Conservation (phyloP, 2,329 filamentous ascomycete genomes). For the Dryadomyces sulphureus region DNA sequence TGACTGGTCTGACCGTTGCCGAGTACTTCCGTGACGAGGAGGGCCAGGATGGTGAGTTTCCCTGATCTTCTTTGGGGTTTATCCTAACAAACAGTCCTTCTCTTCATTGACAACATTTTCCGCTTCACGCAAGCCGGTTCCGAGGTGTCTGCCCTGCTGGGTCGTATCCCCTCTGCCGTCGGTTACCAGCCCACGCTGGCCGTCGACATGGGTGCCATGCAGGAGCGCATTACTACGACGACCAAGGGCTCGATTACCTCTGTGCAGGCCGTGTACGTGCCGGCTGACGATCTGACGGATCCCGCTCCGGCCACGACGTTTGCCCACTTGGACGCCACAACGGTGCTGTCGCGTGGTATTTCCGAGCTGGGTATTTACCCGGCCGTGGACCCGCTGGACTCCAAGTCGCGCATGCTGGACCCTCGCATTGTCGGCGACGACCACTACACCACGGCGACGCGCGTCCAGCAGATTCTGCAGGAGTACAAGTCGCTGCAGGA, state of each 20-base stretch:
- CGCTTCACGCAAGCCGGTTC: constrained; percentile 99
- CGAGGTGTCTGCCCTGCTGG: constrained; percentile 96
- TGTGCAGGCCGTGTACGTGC: constrained; percentile 99
- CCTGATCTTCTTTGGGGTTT: neutral
- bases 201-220: constrained; percentile 98
- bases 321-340: constrained; percentile 99
- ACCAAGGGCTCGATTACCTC: constrained; percentile 99
- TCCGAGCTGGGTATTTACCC: constrained; percentile 99
- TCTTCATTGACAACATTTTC: constrained; percentile 99
- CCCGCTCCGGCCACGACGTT: constrained; percentile 98
- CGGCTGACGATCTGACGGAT: constrained; percentile 99
- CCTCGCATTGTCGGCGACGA: constrained; percentile 96
- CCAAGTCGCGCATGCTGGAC: constrained; percentile 98
- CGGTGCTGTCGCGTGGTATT: constrained; percentile 99
- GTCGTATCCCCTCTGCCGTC: constrained; percentile 99
- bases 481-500: constrained; percentile 99
- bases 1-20: constrained; percentile 71
- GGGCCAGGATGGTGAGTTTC: constrained; percentile 67
- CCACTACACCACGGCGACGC: constrained; percentile 88
- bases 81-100: constrained; percentile 48
- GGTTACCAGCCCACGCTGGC: constrained; percentile 98
- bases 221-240: constrained; percentile 99
- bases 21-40: constrained; percentile 68
- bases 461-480: constrained; percentile 98
- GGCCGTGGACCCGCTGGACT: constrained; percentile 98